Evolutionary conservation across 2,329 filamentous ascomycete genomes (phyloP), one percentile per base, ranked within the genome.

Genomic region (Diplodia corticola): DNA sequence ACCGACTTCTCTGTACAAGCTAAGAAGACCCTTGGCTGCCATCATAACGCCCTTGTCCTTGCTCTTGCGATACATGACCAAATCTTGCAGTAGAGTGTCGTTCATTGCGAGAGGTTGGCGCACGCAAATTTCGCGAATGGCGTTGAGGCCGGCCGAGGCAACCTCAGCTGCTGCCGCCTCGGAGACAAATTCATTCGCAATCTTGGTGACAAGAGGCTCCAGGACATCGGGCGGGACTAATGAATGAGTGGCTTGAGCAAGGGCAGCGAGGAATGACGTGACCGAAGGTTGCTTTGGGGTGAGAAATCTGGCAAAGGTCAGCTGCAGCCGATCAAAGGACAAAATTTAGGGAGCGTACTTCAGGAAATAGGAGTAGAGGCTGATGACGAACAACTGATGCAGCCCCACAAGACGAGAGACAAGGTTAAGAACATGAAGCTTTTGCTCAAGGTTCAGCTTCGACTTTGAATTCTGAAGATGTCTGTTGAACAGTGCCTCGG

Each of bases 1-100:
- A 40, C 90, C 93, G 15, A 97, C 91, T 74, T 98, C 93, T 71
- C 95, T 85, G 81, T 96, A 99, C 5, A 99, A 83, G 26, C 92
- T 92, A 49, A 99, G 83, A 6, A 99, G 82, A 69, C 95, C 94
- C 77, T 95, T 94, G 15, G 94, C 93, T 7, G 95, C 95, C 95
- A 99, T 98, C 86, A 96, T 93, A n/a, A 95, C 91, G 67, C 94
- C 93, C 82, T 98, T 99, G 75, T 99, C 95, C 76, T 99, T 99
- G 75, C 92, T 96, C 83, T 96, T 97, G 68, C 92, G 88, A 80
- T 99, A 98, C 82, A 95, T 91, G 10, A 98, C 93, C 63, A 99
- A 81, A 82, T 99, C 95, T 77, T 99, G 94, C 33, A 99, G 81
- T n/a, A 99, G 81, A 0, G 93, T 97, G 70, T 98, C 93, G 61